Evolutionary conservation across 78 protist species (phyloP).

Genomic region (Thecamonas trahens): DNA sequence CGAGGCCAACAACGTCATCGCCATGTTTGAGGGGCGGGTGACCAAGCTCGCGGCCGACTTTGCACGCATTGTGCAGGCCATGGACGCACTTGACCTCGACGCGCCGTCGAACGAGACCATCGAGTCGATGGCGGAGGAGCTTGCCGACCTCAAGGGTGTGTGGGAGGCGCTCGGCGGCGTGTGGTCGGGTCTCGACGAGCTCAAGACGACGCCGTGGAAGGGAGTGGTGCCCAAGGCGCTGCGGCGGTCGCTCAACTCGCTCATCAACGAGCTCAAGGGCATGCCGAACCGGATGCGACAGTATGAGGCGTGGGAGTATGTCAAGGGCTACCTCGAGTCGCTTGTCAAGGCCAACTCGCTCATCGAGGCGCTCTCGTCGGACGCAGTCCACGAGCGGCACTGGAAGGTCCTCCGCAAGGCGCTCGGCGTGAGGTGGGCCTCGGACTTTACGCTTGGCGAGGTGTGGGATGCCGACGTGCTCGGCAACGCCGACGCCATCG

Average conservation of each 20-base stretch:
- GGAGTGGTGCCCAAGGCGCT: conserved; percentile 63
- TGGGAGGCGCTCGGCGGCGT: conserved; percentile 58
- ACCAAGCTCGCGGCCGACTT: conserved; percentile 36
- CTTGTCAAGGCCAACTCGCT: conserved; percentile 52
- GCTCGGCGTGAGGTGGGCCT: conserved; percentile 45
- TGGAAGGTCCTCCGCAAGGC: conserved; percentile 65
- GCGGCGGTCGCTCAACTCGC: conserved; percentile 33
- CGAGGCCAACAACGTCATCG: conserved; percentile 30
- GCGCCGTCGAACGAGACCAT: conserved; percentile 34
- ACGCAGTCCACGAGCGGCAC: conserved; percentile 80
- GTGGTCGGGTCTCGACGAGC: conserved; percentile 50
- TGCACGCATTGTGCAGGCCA: conserved; percentile 45
- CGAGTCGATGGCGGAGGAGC: conserved; percentile 48
- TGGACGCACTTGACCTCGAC: conserved; percentile 61
- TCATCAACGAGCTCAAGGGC: conserved; percentile 28
- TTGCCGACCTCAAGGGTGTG: conserved; percentile 62
- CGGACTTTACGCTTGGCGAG: conserved; percentile 70
- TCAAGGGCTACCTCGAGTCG: conserved; percentile 24
- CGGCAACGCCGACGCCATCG: conserved; percentile 53
- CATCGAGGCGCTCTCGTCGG: conserved; percentile 53
- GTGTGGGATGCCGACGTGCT: conserved; percentile 72
- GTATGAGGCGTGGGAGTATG: conserved; percentile 71
- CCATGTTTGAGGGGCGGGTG: conserved; percentile 36
- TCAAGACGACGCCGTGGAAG: conserved; percentile 74
- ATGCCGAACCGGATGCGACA: conserved; percentile 67